Base-by-base conservation (phyloP, 345 rosid genomes). In the Euclidium syriacum region DNA sequence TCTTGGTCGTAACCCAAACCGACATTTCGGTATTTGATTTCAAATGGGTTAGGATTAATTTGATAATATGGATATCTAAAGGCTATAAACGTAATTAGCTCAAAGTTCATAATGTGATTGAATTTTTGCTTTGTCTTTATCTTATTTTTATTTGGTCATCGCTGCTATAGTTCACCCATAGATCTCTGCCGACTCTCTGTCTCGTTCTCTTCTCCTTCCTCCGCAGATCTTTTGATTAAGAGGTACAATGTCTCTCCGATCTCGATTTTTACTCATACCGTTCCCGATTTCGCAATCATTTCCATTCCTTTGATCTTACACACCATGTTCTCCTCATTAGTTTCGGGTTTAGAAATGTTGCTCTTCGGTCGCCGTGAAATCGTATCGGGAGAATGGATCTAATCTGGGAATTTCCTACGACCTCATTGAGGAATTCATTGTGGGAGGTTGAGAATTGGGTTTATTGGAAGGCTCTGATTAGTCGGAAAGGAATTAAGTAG, bases 181-280 rank as follows among this genome's bases (percentile, higher is more conserved):
- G 66, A 47, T 47, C 66, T 61, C 46, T 33, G 41, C 25, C 39
- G 26, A 15, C 1, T 18, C 51, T 41, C 39, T 58, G 23, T 52
- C 34, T 22, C 30, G 39, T 19, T 35, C 32, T 33, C 30, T 55
- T 15, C 22, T 24, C 34, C 17, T n/a, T 34, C 55, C 24, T 34
- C 43, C 12, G 24, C 67, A 49, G 58, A 62, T 62, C 67, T 50
- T 62, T 36, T 19, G 38, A 17, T 49, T 34, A 4, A 41, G 7
- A 64, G 69, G 69, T 64, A 64, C 69, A 50, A 26, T 50, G 47
- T 49, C 55, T 62, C 30, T 39, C 59, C 42, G 11, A 51, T 46
- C 18, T 39, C 6, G 1, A 39, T 5, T 5, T 1, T 39, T 39
- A n/a, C 17, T 32, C 29, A 4, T 18, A 4, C 10, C 11, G 50